phyloP scores from a whole-genome alignment of 78 protist genomes.

The slime mould (Dictyostelium discoideum) region DNA sequence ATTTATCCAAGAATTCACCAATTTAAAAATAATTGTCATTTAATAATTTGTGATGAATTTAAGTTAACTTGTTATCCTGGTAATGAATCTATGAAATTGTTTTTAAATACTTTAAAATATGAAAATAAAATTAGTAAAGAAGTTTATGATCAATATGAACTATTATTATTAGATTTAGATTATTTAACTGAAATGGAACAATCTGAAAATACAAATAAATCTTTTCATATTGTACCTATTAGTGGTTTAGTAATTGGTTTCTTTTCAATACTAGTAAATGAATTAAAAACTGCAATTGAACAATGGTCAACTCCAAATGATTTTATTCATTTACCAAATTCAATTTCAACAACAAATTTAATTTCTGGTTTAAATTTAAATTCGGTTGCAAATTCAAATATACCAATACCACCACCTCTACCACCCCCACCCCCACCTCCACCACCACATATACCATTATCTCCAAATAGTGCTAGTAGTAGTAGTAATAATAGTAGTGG shows the following conservation, averaged over 20 bases:
- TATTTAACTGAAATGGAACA: constrained; percentile 50
- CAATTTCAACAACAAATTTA: not conserved
- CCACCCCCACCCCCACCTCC: not conserved
- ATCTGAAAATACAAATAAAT: not conserved
- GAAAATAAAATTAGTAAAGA: not conserved
- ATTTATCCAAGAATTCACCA: constrained; percentile 55
- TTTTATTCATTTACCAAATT: not conserved
- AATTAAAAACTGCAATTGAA: constrained; percentile 65
- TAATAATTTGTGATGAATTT: constrained; percentile 50
- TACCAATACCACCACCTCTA: not conserved
- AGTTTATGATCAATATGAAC: not conserved
- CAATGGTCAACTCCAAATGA: constrained; percentile 35
- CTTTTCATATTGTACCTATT: constrained; percentile 64
- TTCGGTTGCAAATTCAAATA: not conserved
- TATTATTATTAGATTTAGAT: constrained; percentile 34
- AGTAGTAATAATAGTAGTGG: not conserved
- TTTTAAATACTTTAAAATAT: not conserved
- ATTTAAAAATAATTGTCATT: constrained; percentile 11
- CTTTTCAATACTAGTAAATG: constrained; percentile 65
- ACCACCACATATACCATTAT: no score
- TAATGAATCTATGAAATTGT: not conserved
- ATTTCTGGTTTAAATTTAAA: not conserved
- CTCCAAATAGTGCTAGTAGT: not conserved
- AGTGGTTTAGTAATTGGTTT: constrained; percentile 61
- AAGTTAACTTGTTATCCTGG: not conserved